Percentiles rank a stretch among this genome's conserved stretches.
Evolutionary conservation across 352 stramenopile genomes (phyloP).

Genomic region (Phytopythium litorale): DNA sequence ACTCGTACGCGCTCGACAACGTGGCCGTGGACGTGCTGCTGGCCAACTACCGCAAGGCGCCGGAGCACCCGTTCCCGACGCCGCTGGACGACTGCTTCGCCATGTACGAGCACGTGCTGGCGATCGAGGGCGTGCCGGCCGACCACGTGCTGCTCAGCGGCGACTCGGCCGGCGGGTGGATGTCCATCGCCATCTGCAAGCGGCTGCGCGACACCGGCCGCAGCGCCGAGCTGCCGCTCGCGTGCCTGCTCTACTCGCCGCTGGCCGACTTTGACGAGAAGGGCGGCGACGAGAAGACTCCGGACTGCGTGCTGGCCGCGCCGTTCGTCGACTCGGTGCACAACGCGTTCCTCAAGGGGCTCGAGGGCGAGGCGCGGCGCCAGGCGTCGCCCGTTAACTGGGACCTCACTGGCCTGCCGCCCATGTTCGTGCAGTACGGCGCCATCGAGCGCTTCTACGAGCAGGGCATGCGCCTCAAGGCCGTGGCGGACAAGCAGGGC

Average conservation of each 20-base stretch:
- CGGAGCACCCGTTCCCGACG: constrained; percentile 30
- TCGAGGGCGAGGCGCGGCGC: constrained; percentile 12
- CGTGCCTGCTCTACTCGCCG: constrained; percentile 20
- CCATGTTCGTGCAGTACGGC: constrained; percentile 31
- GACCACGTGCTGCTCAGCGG: constrained; percentile 32
- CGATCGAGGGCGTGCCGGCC: constrained; percentile 15
- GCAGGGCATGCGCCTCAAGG: constrained; percentile 21
- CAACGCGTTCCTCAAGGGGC: constrained; percentile 9
- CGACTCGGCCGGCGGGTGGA: constrained; percentile 42
- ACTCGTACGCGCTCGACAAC: constrained; percentile 11
- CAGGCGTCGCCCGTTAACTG: constrained; percentile 30
- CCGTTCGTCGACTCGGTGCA: constrained; percentile 21
- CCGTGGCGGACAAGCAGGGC: constrained; percentile 14
- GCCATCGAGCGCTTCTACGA: constrained; percentile 23
- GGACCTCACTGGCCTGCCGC: constrained; percentile 23
- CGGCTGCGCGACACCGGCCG: constrained; percentile 18
- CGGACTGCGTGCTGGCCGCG: constrained; percentile 17
- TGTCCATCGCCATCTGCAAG: constrained; percentile 29
- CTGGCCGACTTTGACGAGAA: constrained; percentile 13
- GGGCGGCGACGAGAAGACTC: constrained; percentile 17
- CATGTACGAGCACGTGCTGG: constrained; percentile 40
- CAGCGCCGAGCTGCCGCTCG: constrained; percentile 13
- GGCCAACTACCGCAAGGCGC: constrained; percentile 53
- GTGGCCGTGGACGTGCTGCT: constrained; percentile 37
- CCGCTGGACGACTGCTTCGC: constrained; percentile 32